Conservation (phyloP, 2,329 filamentous ascomycete species). For the Cladosporium sp. region DNA sequence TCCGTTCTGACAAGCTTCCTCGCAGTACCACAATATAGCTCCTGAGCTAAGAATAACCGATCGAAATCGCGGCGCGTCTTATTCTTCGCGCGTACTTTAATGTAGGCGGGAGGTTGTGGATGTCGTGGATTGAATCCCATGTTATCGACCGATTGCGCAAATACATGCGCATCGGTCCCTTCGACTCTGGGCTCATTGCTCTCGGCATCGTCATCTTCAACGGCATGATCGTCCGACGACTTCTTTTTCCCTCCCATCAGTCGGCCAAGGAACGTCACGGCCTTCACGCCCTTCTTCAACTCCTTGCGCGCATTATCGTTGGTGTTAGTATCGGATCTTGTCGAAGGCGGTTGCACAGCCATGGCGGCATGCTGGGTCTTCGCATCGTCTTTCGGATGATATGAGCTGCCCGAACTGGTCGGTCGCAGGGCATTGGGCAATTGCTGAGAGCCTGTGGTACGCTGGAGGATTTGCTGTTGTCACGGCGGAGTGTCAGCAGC, state of each 20-base stretch:
- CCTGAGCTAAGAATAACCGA: constrained; percentile 85
- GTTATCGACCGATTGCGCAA: constrained; percentile 69
- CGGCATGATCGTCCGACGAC: constrained; percentile 38
- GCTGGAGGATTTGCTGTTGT: constrained; percentile 54
- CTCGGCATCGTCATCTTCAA: constrained; percentile 57
- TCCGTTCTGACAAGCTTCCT: constrained; percentile 19
- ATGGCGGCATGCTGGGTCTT: constrained; percentile 5
- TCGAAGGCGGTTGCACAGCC: constrained; percentile 17
- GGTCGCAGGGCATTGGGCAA: constrained; percentile 50
- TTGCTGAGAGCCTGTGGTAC: constrained; percentile 58
- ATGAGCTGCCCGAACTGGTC: constrained; percentile 30
- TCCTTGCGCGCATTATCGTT: constrained; percentile 21
- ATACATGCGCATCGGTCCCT: constrained; percentile 77
- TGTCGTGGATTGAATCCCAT: constrained; percentile 77
- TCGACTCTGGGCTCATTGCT: constrained; percentile 65
- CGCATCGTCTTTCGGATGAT: constrained; percentile 44
- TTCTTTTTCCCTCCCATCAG: constrained; percentile 78
- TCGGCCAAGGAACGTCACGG: constrained; percentile 83
- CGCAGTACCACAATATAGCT: constrained; percentile 49
- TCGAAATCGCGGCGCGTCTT: constrained; percentile 82
- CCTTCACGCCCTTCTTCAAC: constrained; percentile 75
- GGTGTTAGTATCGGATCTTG: constrained; percentile 20
- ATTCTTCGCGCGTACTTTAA: constrained; percentile 75
- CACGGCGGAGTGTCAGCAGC: constrained; percentile 18
- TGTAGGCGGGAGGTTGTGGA: constrained; percentile 86